phyloP scores from a whole-genome alignment of 2,329 filamentous ascomycete genomes.

The Penicillium freii region DNA sequence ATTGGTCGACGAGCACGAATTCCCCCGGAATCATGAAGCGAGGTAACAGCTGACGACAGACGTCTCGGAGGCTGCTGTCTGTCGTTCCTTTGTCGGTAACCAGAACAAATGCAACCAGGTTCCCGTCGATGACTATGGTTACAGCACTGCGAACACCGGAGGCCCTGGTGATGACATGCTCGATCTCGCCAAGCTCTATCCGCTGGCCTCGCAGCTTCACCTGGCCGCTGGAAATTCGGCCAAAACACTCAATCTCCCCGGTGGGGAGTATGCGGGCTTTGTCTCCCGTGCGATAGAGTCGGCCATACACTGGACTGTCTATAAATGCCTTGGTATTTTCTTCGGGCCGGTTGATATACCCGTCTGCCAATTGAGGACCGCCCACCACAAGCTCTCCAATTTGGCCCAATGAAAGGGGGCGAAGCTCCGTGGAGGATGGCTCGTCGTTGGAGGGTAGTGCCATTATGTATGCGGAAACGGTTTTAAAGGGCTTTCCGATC shows the following conservation, averaged over 20 bases:
- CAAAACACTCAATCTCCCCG: slow-evolving; percentile 77
- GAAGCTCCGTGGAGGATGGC: slow-evolving; percentile 34
- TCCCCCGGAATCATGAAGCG: slow-evolving; percentile 80
- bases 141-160: slow-evolving; percentile 63
- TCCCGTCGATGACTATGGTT: slow-evolving; percentile 65
- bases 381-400: slow-evolving; percentile 79
- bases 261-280: slow-evolving; percentile 67
- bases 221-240: slow-evolving; percentile 75
- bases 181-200: slow-evolving; percentile 75
- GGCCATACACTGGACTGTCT: slow-evolving; percentile 60
- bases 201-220: slow-evolving; percentile 84
- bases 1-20: slow-evolving; percentile 59
- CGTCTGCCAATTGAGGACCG: slow-evolving; percentile 73
- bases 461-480: slow-evolving; percentile 74
- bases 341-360: slow-evolving; percentile 77
- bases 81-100: slow-evolving; percentile 46
- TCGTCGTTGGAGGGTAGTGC: slow-evolving; percentile 43
- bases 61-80: slow-evolving; percentile 50
- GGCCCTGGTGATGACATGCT: slow-evolving; percentile 64
- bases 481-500: slow-evolving; percentile 76
- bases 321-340: slow-evolving; percentile 73
- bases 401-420: slow-evolving; percentile 63
- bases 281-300: slow-evolving; percentile 81
- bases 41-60: slow-evolving; percentile 73
- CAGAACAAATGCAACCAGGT: slow-evolving; percentile 73